These are phyloP conservation scores for Volvox africanus DNA, from an alignment of 139 green algal species.

Conservation along the genomic window DNA sequence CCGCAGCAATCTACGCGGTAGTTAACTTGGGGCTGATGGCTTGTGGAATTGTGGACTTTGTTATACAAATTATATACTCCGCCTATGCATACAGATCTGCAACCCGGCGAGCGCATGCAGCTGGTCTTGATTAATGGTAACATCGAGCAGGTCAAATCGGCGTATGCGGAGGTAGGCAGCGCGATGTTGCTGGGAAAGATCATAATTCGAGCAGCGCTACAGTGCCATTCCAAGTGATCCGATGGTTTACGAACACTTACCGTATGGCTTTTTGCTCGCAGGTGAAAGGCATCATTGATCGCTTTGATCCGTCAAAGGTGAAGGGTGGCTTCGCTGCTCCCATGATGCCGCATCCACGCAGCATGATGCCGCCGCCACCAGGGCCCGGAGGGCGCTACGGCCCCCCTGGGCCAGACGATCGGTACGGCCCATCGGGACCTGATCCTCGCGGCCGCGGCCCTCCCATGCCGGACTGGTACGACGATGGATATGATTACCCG, in stretches of 20 bases:
- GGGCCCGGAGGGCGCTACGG: neutral
- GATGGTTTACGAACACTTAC: too few relatives aligned
- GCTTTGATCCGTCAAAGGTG: slow-evolving; percentile 45
- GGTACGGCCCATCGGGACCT: neutral
- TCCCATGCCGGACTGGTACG: slow-evolving; percentile 27
- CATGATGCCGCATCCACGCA: neutral
- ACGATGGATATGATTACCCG: slow-evolving; percentile 20
- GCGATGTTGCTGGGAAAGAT: too few relatives aligned
- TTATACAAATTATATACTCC: too few relatives aligned
- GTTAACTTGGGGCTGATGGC: too few relatives aligned
- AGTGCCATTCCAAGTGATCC: too few relatives aligned
- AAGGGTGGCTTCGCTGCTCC: slow-evolving; percentile 6
- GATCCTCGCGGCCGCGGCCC: neutral
- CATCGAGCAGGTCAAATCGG: slow-evolving; percentile 29
- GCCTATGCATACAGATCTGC: slow-evolving; percentile 23
- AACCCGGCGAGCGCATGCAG: slow-evolving; percentile 43
- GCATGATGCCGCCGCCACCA: slow-evolving; percentile 10
- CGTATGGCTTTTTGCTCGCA: neutral
- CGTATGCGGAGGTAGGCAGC: slow-evolving; percentile 24
- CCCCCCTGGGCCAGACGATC: slow-evolving; percentile 5
- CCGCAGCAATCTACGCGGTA: too few relatives aligned
- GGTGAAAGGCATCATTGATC: slow-evolving; percentile 48
- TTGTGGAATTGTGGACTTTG: too few relatives aligned
- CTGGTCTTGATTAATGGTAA: slow-evolving; percentile 30
- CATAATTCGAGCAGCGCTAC: too few relatives aligned